Evolutionary conservation across 2,329 filamentous ascomycete species (phyloP).

Genomic region (Verticillium klebahnii): DNA sequence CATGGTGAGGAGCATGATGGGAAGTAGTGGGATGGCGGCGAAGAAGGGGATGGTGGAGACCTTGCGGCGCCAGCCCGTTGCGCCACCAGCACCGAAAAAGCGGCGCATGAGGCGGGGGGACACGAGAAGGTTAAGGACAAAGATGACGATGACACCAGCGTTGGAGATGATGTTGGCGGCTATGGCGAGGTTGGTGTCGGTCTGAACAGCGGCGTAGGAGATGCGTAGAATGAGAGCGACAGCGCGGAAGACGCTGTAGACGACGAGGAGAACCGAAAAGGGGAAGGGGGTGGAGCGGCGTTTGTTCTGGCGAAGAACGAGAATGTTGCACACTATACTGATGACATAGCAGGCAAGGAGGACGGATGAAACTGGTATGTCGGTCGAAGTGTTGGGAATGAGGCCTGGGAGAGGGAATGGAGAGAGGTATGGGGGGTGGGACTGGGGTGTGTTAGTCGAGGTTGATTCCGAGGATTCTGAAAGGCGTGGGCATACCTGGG

Average conservation of each 20-base stretch:
- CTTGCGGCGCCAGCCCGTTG: constrained; percentile 57
- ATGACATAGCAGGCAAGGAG: constrained; percentile 55
- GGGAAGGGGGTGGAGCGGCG: constrained; percentile 52
- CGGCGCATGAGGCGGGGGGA: constrained; percentile 71
- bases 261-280: constrained; percentile 53
- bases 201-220: constrained; percentile 42
- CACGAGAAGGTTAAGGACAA: constrained; percentile 74
- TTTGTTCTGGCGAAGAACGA: constrained; percentile 47
- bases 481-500: not conserved
- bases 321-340: constrained; percentile 53
- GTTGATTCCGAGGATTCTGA: not conserved
- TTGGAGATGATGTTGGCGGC: constrained; percentile 67
- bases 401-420: constrained; percentile 50
- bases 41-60: constrained; percentile 62
- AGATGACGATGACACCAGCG: constrained; percentile 70
- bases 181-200: constrained; percentile 39
- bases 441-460: not conserved
- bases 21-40: constrained; percentile 55
- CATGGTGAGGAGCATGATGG: constrained; percentile 48
- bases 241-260: constrained; percentile 52
- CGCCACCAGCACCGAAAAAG: constrained; percentile 33
- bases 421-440: constrained; percentile 31
- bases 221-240: constrained; percentile 47
- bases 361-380: constrained; percentile 61
- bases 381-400: constrained; percentile 49